phyloP scores from a whole-genome alignment of 257 asterid species.

The Solanum gandarillasii region DNA sequence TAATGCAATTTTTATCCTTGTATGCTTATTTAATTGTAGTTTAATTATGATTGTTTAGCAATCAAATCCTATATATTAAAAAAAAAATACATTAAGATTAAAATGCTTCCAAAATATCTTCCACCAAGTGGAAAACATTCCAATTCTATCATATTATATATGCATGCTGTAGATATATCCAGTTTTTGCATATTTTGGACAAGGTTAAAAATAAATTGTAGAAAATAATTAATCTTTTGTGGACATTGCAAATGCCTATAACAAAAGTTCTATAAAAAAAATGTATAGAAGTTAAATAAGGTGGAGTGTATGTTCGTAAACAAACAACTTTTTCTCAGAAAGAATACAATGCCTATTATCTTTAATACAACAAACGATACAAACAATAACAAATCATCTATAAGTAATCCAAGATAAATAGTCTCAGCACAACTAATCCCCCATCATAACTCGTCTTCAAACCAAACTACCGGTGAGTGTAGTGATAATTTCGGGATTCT shows the following conservation, averaged over 20 bases:
- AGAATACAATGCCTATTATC: not conserved
- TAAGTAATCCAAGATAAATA: not conserved
- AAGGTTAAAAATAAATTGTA: too few relatives aligned
- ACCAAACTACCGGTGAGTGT: slow-evolving; percentile 1
- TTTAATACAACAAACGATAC: not conserved
- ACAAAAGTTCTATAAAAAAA: not conserved
- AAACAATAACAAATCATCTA: not conserved
- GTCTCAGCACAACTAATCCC: not conserved
- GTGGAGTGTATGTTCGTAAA: not conserved
- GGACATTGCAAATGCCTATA: not conserved
- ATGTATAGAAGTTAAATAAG: not conserved
- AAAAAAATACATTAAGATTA: not conserved
- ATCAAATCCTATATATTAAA: not conserved
- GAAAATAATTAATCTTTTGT: too few relatives aligned
- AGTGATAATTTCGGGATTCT: slow-evolving; percentile 64
- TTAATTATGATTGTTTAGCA: not conserved
- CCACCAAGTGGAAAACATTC: too few relatives aligned
- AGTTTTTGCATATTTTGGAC: not conserved
- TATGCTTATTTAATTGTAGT: not conserved
- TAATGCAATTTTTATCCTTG: not conserved
- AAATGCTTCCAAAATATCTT: too few relatives aligned
- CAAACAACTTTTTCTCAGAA: not conserved
- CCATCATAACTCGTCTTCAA: not conserved
- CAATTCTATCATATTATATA: too few relatives aligned
- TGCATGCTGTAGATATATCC: not conserved